phyloP scores from a whole-genome alignment of 768 basidiomycete genomes.

The Megacollybia marginata region DNA sequence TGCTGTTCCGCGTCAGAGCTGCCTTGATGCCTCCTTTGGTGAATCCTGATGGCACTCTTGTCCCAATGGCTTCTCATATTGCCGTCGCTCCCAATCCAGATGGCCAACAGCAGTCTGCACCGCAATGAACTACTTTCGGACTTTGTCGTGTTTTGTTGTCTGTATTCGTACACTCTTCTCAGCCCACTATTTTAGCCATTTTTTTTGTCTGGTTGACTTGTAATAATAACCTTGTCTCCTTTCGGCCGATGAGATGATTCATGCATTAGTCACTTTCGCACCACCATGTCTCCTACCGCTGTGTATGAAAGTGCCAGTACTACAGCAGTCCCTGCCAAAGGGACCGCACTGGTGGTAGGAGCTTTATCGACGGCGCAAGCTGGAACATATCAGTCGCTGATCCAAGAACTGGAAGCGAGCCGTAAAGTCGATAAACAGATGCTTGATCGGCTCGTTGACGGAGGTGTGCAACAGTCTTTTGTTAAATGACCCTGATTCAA shows the following conservation, averaged over 20 bases:
- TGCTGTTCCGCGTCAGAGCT: slow-evolving; percentile 71
- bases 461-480: slow-evolving; percentile 41
- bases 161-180: neutral
- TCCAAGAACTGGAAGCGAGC: slow-evolving; percentile 49
- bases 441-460: slow-evolving; percentile 74
- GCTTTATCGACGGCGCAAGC: slow-evolving; percentile 72
- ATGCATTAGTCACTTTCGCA: no score
- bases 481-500: slow-evolving; percentile 2
- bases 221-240: no score
- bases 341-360: slow-evolving; percentile 64
- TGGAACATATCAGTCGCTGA: slow-evolving; percentile 69
- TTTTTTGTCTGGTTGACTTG: neutral
- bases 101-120: slow-evolving; percentile 18
- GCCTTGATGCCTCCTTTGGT: slow-evolving; percentile 50
- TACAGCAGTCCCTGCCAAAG: slow-evolving; percentile 23
- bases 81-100: neutral
- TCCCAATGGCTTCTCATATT: slow-evolving; percentile 4
- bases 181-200: neutral
- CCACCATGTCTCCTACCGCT: slow-evolving; percentile 57
- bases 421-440: slow-evolving; percentile 68
- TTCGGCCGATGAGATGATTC: no score
- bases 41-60: slow-evolving; percentile 9
- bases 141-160: neutral
- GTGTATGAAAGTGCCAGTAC: slow-evolving; percentile 22
- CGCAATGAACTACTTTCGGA: slow-evolving; percentile 3